Conservation (phyloP, 768 basidiomycete genomes). For the Mycena latifolia region DNA sequence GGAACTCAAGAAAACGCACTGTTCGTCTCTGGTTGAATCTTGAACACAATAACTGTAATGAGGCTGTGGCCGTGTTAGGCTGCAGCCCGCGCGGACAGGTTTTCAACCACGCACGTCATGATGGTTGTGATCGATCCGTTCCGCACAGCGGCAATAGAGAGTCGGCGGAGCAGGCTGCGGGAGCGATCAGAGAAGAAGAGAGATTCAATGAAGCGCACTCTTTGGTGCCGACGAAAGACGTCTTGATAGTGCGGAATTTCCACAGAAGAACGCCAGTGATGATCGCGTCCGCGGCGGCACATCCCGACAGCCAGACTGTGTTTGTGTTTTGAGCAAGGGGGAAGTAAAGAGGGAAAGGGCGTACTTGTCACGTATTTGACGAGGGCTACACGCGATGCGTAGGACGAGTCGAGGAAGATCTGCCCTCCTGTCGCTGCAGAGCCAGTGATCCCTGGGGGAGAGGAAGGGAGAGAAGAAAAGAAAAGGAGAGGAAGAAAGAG, state of each 20-base stretch:
- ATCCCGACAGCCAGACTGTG: conserved; percentile 21
- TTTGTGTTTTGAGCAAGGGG: too few species aligned
- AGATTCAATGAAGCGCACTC: neutral
- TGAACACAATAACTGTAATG: neutral
- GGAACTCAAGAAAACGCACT: neutral
- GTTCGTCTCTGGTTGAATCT: neutral
- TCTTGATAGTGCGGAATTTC: conserved; percentile 19
- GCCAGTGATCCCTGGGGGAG: neutral
- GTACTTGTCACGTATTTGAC: neutral
- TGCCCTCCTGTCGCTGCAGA: neutral
- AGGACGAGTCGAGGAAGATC: neutral
- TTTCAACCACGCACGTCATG: conserved; percentile 13
- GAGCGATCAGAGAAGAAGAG: neutral
- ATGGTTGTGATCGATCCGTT: conserved; percentile 22
- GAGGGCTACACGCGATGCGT: neutral
- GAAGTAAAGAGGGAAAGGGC: too few species aligned
- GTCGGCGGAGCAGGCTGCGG: conserved; percentile 16
- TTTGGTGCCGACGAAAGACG: conserved; percentile 14
- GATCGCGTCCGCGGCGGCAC: conserved; percentile 9
- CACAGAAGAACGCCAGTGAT: conserved; percentile 23
- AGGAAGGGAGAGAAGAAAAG: too few species aligned
- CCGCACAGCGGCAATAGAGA: conserved; percentile 16
- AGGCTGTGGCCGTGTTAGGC: neutral
- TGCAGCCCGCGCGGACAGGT: too few species aligned
- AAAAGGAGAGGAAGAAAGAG: too few species aligned